These are phyloP conservation scores for Buxus sempervirens DNA, from an alignment of 164 flowering plant genomes.

Conservation along the genomic window DNA sequence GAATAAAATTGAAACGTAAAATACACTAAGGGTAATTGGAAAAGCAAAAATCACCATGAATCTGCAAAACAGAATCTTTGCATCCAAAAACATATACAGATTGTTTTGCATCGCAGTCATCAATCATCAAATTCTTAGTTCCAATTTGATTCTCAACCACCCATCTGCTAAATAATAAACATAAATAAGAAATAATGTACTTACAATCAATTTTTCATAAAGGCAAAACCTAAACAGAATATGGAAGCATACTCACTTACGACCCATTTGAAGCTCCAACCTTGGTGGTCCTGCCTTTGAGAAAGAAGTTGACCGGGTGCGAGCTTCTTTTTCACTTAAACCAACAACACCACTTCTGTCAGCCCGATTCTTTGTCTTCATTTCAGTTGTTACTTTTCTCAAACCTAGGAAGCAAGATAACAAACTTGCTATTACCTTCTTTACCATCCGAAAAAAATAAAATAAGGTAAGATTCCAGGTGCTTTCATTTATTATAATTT, in stretches of 20 bases:
- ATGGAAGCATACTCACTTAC: conserved; percentile 59
- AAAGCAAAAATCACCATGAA: conserved; percentile 59
- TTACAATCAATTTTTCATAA: not conserved
- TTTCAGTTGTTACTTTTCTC: conserved; percentile 67
- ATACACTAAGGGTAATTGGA: not conserved
- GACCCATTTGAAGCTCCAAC: conserved; percentile 95
- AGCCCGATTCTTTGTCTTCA: conserved; percentile 92
- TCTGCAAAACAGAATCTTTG: conserved; percentile 91
- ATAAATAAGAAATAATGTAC: conserved; percentile 10
- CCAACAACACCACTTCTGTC: conserved; percentile 73
- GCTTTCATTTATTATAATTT: conserved; percentile 2
- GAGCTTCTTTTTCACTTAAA: conserved; percentile 49
- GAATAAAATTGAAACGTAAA: not conserved
- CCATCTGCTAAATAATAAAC: conserved; percentile 58
- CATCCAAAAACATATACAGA: conserved; percentile 91
- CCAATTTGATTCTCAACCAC: conserved; percentile 98
- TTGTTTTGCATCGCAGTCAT: conserved; percentile 93
- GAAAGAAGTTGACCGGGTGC: conserved; percentile 47
- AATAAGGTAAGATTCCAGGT: not conserved
- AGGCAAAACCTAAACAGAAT: conserved; percentile 1
- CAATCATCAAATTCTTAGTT: conserved; percentile 72
- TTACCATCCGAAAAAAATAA: conserved; percentile 1
- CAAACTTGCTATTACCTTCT: not conserved
- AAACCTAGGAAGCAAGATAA: conserved; percentile 36
- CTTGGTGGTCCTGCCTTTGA: conserved; percentile 89